A percentile compares a stretch with the other conserved stretches of the same genome.
Conservation (phyloP, 2,329 filamentous ascomycete genomes). For the Zasmidium angulare region DNA sequence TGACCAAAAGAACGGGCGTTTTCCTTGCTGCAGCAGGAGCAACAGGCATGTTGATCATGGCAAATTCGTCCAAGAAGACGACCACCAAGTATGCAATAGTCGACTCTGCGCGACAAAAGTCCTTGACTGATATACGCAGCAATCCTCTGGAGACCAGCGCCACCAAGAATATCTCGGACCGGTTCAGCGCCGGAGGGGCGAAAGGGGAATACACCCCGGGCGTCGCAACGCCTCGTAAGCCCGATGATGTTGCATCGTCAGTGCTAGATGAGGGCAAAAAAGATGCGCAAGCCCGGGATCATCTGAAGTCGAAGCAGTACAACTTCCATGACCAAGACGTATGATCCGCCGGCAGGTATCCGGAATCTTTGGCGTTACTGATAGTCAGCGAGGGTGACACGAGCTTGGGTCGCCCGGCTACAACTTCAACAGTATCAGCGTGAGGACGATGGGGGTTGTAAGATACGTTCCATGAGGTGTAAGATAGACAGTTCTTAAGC, state of each 20-base stretch:
- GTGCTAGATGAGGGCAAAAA: background rate
- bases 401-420: background rate
- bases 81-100: background rate
- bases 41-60: background rate
- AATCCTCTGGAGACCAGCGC: conserved; percentile 4
- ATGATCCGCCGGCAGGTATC: background rate
- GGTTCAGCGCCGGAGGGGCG: conserved; percentile 4
- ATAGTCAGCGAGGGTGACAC: background rate
- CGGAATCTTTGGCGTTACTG: background rate
- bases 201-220: conserved; percentile 5
- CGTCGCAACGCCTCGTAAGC: background rate
- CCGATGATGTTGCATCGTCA: conserved; percentile 1
- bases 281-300: background rate
- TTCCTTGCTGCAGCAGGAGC: background rate
- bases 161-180: conserved; percentile 5
- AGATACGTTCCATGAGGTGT: too few relatives aligned
- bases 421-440: background rate
- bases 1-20: background rate
- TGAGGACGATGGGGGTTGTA: too few relatives aligned
- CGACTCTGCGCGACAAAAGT: background rate
- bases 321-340: background rate
- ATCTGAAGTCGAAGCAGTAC: conserved; percentile 3
- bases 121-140: background rate
- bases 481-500: too few relatives aligned
- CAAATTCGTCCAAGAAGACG: background rate